Evolutionary conservation across 1,284 basidiomycete genomes (phyloP).

Genomic region (Sporisorium scitamineum): DNA sequence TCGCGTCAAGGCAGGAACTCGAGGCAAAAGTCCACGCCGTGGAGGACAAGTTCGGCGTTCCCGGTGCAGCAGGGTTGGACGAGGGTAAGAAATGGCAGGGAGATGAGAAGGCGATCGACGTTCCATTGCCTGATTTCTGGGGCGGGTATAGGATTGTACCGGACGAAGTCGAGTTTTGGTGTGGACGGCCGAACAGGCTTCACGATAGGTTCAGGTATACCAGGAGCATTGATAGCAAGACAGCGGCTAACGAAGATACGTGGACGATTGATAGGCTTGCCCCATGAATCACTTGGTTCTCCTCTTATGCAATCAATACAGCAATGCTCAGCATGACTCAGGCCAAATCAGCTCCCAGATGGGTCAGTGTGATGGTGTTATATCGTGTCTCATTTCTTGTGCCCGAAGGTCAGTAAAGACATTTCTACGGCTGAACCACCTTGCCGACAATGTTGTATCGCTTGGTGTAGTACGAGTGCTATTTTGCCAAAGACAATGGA

Average conservation of each 20-base stretch:
- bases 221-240: conserved; percentile 20
- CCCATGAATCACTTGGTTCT: conserved; percentile 28
- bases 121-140: conserved; percentile 92
- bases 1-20: conserved; percentile 78
- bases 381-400: background rate
- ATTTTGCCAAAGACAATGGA: background rate
- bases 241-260: conserved; percentile 29
- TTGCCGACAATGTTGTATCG: conserved; percentile 68
- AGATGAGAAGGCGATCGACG: conserved; percentile 49
- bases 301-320: background rate
- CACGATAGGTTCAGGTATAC: conserved; percentile 67
- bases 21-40: conserved; percentile 76
- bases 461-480: conserved; percentile 67
- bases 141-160: conserved; percentile 95
- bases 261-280: conserved; percentile 59
- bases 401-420: background rate
- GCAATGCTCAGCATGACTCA: background rate
- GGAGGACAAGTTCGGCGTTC: conserved; percentile 75
- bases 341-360: background rate
- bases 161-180: conserved; percentile 75
- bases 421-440: conserved; percentile 32
- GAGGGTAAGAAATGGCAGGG: conserved; percentile 29
- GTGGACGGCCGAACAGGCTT: conserved; percentile 62
- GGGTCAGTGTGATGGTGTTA: background rate
- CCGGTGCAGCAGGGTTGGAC: conserved; percentile 67